phyloP scores from a whole-genome alignment of 768 basidiomycete species.

The Psilocybe tampanensis region DNA sequence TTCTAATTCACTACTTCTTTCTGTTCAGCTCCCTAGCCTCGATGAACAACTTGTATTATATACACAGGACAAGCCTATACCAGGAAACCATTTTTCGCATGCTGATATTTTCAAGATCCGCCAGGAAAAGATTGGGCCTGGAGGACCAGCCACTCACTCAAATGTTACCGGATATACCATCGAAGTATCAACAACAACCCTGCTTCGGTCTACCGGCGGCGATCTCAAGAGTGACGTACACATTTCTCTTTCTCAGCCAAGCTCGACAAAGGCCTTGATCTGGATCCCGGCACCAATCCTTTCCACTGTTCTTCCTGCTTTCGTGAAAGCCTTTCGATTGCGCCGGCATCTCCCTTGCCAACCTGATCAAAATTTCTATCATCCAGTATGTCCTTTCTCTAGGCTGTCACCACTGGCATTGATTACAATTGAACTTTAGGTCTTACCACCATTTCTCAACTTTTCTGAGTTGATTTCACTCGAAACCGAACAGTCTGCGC shows the following conservation, averaged over 20 bases:
- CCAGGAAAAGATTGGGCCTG: background rate
- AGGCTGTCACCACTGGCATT: background rate
- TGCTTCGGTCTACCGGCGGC: background rate
- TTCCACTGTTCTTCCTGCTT: background rate
- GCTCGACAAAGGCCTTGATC: background rate
- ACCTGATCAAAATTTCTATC: background rate
- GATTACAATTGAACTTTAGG: background rate
- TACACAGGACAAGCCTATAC: background rate
- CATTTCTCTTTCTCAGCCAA: background rate
- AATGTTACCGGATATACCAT: background rate
- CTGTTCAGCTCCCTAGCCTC: background rate
- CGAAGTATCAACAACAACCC: background rate
- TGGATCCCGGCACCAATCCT: background rate
- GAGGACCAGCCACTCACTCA: background rate
- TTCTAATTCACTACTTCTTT: no score
- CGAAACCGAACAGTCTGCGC: background rate
- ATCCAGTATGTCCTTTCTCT: background rate
- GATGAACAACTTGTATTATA: background rate
- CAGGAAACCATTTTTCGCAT: background rate
- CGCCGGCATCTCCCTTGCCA: background rate
- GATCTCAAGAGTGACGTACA: background rate
- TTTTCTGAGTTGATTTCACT: background rate
- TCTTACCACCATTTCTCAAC: background rate
- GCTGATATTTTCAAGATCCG: background rate
- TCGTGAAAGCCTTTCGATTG: background rate